phyloP scores from a whole-genome alignment of 108 stramenopile genomes.

The Nitzschia inconspicua region DNA sequence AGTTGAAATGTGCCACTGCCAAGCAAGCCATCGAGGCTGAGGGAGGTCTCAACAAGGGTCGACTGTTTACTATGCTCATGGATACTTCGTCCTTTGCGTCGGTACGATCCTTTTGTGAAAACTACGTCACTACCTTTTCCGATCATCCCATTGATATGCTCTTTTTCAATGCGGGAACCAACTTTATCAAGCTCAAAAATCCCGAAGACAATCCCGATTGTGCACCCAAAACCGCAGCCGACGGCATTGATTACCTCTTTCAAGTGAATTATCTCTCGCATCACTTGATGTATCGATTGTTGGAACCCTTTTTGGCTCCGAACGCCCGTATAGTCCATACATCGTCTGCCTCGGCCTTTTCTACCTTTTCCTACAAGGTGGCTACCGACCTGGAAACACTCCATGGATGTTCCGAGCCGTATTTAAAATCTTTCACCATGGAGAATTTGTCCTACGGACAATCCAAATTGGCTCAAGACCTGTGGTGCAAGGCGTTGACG shows the following conservation, averaged over 20 bases:
- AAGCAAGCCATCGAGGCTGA: slow-evolving; percentile 1
- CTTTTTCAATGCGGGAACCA: slow-evolving; percentile 56
- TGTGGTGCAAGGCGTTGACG: slow-evolving; percentile 47
- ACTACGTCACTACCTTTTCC: not conserved
- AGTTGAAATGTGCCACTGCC: slow-evolving; percentile 34
- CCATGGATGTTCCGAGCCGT: slow-evolving; percentile 20
- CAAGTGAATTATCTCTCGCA: slow-evolving; percentile 51
- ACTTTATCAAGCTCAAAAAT: not conserved
- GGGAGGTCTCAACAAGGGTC: slow-evolving; percentile 11
- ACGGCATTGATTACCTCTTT: slow-evolving; percentile 52
- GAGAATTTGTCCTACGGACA: too few relatives aligned
- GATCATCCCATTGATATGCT: slow-evolving; percentile 38
- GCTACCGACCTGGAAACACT: slow-evolving; percentile 40
- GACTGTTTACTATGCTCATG: slow-evolving; percentile 29
- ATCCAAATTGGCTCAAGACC: slow-evolving; percentile 52
- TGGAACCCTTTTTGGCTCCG: slow-evolving; percentile 26
- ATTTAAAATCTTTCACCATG: too few relatives aligned
- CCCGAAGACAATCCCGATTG: slow-evolving; percentile 9
- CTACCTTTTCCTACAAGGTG: slow-evolving; percentile 24
- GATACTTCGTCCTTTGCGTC: slow-evolving; percentile 44
- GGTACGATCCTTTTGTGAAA: slow-evolving; percentile 30
- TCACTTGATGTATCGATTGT: slow-evolving; percentile 47
- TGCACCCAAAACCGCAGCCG: slow-evolving; percentile 3
- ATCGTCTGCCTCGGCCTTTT: slow-evolving; percentile 34
- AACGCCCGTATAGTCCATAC: slow-evolving; percentile 46